These are phyloP conservation scores for Avena atlantica DNA, from an alignment of 176 grass and related monocot genomes.

Conservation along the genomic window DNA sequence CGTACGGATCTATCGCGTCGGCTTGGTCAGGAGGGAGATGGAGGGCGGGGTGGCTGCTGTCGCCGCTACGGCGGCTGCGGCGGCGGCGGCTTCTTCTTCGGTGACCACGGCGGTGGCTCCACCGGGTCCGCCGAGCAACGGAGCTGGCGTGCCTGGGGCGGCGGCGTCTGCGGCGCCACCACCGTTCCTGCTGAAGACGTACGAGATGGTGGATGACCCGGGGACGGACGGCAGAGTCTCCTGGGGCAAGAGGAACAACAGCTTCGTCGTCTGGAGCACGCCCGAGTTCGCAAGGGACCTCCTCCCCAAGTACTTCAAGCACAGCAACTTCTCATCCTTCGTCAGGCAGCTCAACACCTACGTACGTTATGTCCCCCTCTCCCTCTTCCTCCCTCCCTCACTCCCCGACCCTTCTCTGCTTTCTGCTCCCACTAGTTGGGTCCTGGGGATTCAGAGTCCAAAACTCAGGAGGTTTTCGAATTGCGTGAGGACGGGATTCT, in stretches of 20 bases:
- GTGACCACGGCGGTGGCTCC: slow-evolving; percentile 37
- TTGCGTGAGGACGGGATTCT: too few relatives aligned
- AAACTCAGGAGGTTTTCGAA: too few relatives aligned
- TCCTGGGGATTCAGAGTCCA: too few relatives aligned
- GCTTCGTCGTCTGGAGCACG: slow-evolving; percentile 91
- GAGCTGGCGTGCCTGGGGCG: slow-evolving; percentile 3
- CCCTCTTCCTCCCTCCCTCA: too few relatives aligned
- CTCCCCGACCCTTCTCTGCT: too few relatives aligned
- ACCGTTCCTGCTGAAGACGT: slow-evolving; percentile 88
- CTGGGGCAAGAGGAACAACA: slow-evolving; percentile 79
- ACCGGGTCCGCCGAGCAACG: slow-evolving; percentile 18
- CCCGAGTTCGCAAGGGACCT: slow-evolving; percentile 93
- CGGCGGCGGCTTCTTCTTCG: not conserved
- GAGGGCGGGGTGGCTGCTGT: too few relatives aligned
- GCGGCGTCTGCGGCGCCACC: slow-evolving; percentile 48
- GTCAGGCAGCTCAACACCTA: slow-evolving; percentile 95
- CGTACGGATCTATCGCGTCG: too few relatives aligned
- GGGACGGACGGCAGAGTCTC: slow-evolving; percentile 70
- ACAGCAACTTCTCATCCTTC: slow-evolving; percentile 93
- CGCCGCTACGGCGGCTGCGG: too few relatives aligned
- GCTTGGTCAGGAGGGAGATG: too few relatives aligned
- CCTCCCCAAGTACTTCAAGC: slow-evolving; percentile 95
- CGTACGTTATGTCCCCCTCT: slow-evolving; percentile 27
- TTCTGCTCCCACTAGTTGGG: too few relatives aligned
- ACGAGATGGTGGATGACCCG: slow-evolving; percentile 94